phyloP scores from a whole-genome alignment of 345 rosid species.

The Microcos paniculata region DNA sequence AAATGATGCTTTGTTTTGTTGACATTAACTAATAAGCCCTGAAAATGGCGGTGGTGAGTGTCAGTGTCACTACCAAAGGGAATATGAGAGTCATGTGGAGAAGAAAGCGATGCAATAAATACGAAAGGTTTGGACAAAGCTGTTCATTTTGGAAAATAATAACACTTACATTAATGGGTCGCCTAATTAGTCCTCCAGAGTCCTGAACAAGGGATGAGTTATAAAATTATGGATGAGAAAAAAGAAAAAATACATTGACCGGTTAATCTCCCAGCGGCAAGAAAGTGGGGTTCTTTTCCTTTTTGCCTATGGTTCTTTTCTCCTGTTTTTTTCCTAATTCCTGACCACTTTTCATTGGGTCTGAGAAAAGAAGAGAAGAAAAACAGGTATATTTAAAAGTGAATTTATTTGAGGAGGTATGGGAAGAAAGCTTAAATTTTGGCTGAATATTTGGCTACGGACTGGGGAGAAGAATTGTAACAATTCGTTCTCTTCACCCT shows the following conservation, averaged over 20 bases:
- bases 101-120: constrained; percentile 8
- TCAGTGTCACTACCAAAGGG: not conserved
- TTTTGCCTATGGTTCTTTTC: not conserved
- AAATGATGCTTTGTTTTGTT: no score
- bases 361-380: constrained; percentile 1
- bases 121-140: not conserved
- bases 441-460: constrained; percentile 11
- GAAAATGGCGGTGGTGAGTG: not conserved
- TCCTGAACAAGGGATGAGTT: not conserved
- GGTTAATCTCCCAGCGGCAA: not conserved
- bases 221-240: not conserved
- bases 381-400: not conserved
- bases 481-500: constrained; percentile 19
- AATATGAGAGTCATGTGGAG: constrained; percentile 1
- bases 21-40: not conserved
- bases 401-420: not conserved
- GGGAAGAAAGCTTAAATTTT: constrained; percentile 5
- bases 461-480: constrained; percentile 12
- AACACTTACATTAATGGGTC: not conserved
- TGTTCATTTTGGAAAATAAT: not conserved
- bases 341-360: not conserved
- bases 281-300: not conserved
- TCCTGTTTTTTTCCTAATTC: not conserved
- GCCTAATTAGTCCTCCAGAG: not conserved
- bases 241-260: not conserved